Conservation (phyloP, 2,329 filamentous ascomycete species). For the Fusarium floridanum region DNA sequence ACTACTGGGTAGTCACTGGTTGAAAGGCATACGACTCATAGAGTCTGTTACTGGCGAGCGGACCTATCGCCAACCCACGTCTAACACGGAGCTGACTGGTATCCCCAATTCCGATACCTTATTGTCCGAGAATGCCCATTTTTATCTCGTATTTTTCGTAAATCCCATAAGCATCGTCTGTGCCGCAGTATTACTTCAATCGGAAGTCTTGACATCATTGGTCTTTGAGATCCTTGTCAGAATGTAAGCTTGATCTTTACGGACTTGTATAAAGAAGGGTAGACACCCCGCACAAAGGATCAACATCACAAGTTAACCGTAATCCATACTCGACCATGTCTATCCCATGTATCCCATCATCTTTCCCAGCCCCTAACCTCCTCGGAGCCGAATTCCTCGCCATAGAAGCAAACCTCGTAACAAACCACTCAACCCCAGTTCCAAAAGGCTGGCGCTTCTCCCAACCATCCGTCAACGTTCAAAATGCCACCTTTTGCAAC, state of each 20-base stretch:
- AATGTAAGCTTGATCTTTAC: neutral
- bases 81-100: neutral
- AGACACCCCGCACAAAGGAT: neutral
- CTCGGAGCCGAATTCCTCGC: conserved; percentile 1
- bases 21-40: too few relatives aligned
- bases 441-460: conserved; percentile 8
- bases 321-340: neutral
- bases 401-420: neutral
- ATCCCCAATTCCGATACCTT: neutral
- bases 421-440: neutral
- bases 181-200: neutral
- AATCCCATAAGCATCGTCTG: neutral
- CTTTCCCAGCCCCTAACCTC: neutral
- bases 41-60: neutral
- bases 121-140: neutral
- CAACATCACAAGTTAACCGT: neutral
- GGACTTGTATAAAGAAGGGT: neutral
- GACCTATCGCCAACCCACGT: neutral
- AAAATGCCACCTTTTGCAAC: conserved; percentile 27
- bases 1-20: too few relatives aligned
- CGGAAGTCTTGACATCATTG: neutral
- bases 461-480: conserved; percentile 6
- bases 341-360: neutral
- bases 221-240: neutral
- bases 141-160: neutral